Conservation (phyloP, 768 basidiomycete genomes). For the Amanita muscaria region DNA sequence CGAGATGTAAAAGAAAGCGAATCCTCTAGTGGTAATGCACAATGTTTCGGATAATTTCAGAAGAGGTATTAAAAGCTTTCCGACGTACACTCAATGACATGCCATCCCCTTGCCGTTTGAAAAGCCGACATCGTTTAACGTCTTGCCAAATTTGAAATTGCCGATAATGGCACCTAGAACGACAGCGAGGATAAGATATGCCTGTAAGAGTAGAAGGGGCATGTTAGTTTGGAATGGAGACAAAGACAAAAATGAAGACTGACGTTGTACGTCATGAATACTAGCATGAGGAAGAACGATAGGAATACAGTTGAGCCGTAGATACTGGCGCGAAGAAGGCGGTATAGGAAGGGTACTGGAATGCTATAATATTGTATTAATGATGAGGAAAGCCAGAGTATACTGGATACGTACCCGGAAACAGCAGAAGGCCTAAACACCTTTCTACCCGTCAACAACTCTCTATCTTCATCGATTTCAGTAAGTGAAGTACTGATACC, state of each 20-base stretch:
- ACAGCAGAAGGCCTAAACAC: constrained; percentile 23
- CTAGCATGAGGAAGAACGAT: constrained; percentile 88
- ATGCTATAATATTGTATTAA: constrained; percentile 24
- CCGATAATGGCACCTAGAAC: constrained; percentile 78
- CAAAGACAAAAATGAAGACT: constrained; percentile 19
- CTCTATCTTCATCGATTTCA: constrained; percentile 30
- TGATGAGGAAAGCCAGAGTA: neutral
- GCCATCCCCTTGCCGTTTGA: constrained; percentile 59
- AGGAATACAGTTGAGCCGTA: constrained; percentile 74
- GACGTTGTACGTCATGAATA: constrained; percentile 97
- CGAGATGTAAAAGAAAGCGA: no score
- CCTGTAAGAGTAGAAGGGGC: constrained; percentile 33
- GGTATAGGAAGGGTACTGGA: constrained; percentile 39
- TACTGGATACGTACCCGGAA: constrained; percentile 37
- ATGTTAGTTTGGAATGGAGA: constrained; percentile 4
- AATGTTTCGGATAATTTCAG: no score
- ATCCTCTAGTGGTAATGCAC: no score
- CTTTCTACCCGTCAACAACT: constrained; percentile 41
- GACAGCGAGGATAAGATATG: constrained; percentile 77
- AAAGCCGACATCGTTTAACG: constrained; percentile 47
- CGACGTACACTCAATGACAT: constrained; percentile 48
- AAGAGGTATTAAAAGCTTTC: no score
- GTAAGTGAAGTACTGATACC: no score
- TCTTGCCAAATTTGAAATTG: constrained; percentile 66
- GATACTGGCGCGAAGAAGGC: constrained; percentile 51